Conservation (phyloP, 306 rosid species). For the Rosa chinensis region DNA sequence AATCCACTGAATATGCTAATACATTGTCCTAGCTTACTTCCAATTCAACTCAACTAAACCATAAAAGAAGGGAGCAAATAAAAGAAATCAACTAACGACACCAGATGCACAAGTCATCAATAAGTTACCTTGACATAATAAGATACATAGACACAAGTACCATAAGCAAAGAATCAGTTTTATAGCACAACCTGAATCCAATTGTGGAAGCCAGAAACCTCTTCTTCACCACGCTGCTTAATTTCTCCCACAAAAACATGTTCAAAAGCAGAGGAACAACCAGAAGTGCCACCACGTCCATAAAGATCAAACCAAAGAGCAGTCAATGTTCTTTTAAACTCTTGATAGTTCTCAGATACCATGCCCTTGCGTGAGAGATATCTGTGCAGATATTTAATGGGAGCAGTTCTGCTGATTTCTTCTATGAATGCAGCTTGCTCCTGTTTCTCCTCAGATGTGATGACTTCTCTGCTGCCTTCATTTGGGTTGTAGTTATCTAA, state of each 20-base stretch:
- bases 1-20: neutral
- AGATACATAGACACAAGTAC: neutral
- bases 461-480: slow-evolving; percentile 76
- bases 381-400: slow-evolving; percentile 78
- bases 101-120: neutral
- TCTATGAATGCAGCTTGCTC: slow-evolving; percentile 92
- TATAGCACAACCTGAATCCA: slow-evolving; percentile 79
- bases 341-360: slow-evolving; percentile 56
- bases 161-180: neutral
- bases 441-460: slow-evolving; percentile 88
- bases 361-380: slow-evolving; percentile 67
- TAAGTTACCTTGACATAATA: neutral
- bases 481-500: slow-evolving; percentile 88
- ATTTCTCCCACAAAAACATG: slow-evolving; percentile 98
- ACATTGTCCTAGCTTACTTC: neutral
- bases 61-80: neutral
- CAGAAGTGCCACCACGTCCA: slow-evolving; percentile 80
- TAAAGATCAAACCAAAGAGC: slow-evolving; percentile 90
- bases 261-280: slow-evolving; percentile 93
- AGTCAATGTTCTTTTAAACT: slow-evolving; percentile 60
- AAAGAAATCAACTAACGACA: neutral
- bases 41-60: neutral
- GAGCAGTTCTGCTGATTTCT: slow-evolving; percentile 95
- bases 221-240: slow-evolving; percentile 52
- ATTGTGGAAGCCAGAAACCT: slow-evolving; percentile 94